A percentile compares a stretch with the other conserved stretches of the same genome.
Evolutionary conservation across 2,329 filamentous ascomycete genomes (phyloP).

Genomic region (Pleoardoris graminearum): DNA sequence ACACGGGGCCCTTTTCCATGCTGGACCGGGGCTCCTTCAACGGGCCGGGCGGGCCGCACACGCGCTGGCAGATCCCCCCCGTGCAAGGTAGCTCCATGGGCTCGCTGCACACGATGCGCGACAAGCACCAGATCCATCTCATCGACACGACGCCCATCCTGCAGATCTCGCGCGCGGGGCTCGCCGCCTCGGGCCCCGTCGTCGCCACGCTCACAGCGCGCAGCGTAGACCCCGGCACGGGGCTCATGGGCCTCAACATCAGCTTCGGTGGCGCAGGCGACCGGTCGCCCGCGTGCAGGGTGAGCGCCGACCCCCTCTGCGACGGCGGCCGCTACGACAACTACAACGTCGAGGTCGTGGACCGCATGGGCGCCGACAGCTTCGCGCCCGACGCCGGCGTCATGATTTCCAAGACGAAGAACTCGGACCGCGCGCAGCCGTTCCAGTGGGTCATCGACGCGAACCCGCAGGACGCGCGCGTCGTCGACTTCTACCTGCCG

Average conservation of each 20-base stretch:
- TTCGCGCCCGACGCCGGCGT: conserved; percentile 58
- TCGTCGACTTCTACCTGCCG: conserved; percentile 56
- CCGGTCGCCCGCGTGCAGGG: conserved; percentile 50
- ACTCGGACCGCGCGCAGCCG: conserved; percentile 46
- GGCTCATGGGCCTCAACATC: conserved; percentile 55
- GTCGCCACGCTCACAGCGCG: conserved; percentile 55
- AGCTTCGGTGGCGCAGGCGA: conserved; percentile 48
- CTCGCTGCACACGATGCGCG: conserved; percentile 57
- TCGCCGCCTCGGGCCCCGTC: conserved; percentile 51
- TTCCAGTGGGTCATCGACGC: conserved; percentile 62
- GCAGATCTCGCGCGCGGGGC: conserved; percentile 50
- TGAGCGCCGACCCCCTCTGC: conserved; percentile 50
- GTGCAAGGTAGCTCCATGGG: conserved; percentile 55
- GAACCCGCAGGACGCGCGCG: conserved; percentile 56
- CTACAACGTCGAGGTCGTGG: conserved; percentile 59
- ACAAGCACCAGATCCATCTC: conserved; percentile 58
- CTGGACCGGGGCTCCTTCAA: conserved; percentile 58
- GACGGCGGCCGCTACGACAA: conserved; percentile 57
- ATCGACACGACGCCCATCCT: conserved; percentile 51
- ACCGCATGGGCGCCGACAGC: conserved; percentile 59
- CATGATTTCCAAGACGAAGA: conserved; percentile 59
- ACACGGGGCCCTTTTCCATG: conserved; percentile 59
- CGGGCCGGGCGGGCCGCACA: conserved; percentile 58
- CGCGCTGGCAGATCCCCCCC: conserved; percentile 57
- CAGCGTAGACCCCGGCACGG: conserved; percentile 47